Base-by-base conservation (phyloP, 768 basidiomycete species). In the Mrakia hoshinonis region DNA sequence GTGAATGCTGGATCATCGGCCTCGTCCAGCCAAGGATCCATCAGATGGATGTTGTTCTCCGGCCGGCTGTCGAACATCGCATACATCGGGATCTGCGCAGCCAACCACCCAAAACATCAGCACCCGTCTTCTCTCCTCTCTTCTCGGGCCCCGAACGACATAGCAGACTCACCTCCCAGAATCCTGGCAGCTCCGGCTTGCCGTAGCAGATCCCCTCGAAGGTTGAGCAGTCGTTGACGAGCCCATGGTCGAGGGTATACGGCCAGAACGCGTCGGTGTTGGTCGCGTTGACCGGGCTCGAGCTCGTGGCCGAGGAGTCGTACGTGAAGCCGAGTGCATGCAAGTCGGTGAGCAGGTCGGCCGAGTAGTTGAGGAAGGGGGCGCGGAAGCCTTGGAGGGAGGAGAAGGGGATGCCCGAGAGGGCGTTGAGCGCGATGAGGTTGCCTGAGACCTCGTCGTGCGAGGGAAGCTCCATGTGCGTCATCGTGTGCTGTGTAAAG, bases 181-280 rank as follows among this genome's bases (percentile, higher is more conserved):
- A 83, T 5, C 90, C 89, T 26, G 88, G 87, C 2, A 90, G 80
- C 74, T 85, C 84, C 7, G 87, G 87, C 79, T 87, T 77, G 54
- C 90, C 89, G 75, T 86, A 83, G 79, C 90, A 90, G 3, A 83
- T 79, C 34, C 82, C 83, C 0, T 77, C 75, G 4, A 86, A 83
- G 10, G 79, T 77, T 69, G 89, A 77, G 75, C 90, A 91, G 76
- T 90, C 83, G 76, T 91, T 91, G 29, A 89, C 87, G 81, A 91
- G 81, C 24, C 90, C 89, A 76, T 87, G 77, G 78, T 91, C 90
- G 64, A 91, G 83, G 10, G 70, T 71, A 55, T 71, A 71, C 0
- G 90, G 90, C 90, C 89, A 91, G 79, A 78, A 91, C 4, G 89
- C 88, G 75, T 91, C 89, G 0, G 89, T 88, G 62, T 81, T 78